Conservation (phyloP, 805 yeast genomes). For the Yarrowia yakushimensis region DNA sequence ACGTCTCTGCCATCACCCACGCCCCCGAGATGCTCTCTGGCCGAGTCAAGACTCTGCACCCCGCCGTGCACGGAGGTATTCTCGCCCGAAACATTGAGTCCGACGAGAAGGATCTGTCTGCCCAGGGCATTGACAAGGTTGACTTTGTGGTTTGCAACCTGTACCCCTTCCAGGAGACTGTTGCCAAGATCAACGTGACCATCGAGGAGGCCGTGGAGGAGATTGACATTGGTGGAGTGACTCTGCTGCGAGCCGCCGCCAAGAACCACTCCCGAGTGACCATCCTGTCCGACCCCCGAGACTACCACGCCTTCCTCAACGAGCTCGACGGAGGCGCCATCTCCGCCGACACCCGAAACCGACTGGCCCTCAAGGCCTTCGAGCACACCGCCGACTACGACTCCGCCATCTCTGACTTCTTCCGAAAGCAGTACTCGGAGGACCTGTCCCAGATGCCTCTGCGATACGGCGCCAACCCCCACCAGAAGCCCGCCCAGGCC, state of each 20-base stretch:
- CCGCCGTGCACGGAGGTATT: conserved; percentile 94
- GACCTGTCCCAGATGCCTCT: conserved; percentile 83
- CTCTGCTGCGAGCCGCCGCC: conserved; percentile 96
- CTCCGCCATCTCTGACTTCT: conserved; percentile 90
- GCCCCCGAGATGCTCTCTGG: conserved; percentile 99
- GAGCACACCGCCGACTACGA: conserved; percentile 99
- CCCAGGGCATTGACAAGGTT: conserved; percentile 91
- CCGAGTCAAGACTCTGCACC: conserved; percentile 96
- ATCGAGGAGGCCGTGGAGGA: conserved; percentile 98
- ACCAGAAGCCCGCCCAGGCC: conserved; percentile 99
- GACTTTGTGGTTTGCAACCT: conserved; percentile 96
- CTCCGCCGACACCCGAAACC: conserved; percentile 69
- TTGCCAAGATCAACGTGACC: conserved; percentile 91
- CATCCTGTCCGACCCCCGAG: conserved; percentile 89
- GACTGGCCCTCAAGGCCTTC: conserved; percentile 90
- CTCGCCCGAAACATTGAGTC: conserved; percentile 88
- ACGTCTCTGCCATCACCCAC: conserved; percentile 89
- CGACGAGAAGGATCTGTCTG: conserved; percentile 83
- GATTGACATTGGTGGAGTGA: conserved; percentile 97
- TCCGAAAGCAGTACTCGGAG: conserved; percentile 95
- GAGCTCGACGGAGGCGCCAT: conserved; percentile 76
- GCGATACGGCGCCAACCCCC: conserved; percentile 98
- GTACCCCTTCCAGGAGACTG: conserved; percentile 97
- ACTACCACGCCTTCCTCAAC: conserved; percentile 80
- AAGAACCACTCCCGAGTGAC: conserved; percentile 97